Evolutionary conservation across 2,329 filamentous ascomycete species (phyloP).

Genomic region (Leptographium wingfieldii): DNA sequence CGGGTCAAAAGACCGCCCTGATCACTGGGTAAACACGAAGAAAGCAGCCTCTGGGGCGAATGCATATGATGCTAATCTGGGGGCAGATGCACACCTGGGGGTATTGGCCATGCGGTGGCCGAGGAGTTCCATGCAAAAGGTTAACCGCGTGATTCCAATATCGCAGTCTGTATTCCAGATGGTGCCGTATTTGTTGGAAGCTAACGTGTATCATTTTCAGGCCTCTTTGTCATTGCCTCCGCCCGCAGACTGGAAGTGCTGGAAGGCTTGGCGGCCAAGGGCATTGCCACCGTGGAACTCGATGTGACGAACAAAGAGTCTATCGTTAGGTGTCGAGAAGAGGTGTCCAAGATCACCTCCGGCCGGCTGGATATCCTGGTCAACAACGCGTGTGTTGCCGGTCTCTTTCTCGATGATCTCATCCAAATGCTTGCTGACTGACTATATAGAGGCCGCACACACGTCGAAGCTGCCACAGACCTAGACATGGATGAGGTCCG

Average conservation of each 20-base stretch:
- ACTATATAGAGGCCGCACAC: constrained; percentile 32
- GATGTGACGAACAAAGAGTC: constrained; percentile 41
- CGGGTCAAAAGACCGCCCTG: constrained; percentile 30
- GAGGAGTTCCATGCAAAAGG: constrained; percentile 40
- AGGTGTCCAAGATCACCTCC: constrained; percentile 34
- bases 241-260: constrained; percentile 38
- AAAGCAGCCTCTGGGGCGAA: neutral
- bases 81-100: constrained; percentile 42
- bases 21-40: constrained; percentile 32
- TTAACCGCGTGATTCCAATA: constrained; percentile 11
- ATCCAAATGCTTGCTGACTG: neutral
- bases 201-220: constrained; percentile 16
- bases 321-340: constrained; percentile 33
- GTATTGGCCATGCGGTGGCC: constrained; percentile 43
- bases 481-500: constrained; percentile 39
- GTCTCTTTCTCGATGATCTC: neutral
- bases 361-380: constrained; percentile 45
- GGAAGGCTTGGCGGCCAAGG: constrained; percentile 28
- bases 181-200: too few species aligned
- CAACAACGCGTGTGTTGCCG: constrained; percentile 40
- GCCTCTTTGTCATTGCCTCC: constrained; percentile 43
- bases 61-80: neutral
- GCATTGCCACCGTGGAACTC: constrained; percentile 36
- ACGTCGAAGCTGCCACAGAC: constrained; percentile 39
- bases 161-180: too few species aligned